Evolutionary conservation across 1,139 yeast species (phyloP).

Genomic region (Suhomyces bokatorum): DNA sequence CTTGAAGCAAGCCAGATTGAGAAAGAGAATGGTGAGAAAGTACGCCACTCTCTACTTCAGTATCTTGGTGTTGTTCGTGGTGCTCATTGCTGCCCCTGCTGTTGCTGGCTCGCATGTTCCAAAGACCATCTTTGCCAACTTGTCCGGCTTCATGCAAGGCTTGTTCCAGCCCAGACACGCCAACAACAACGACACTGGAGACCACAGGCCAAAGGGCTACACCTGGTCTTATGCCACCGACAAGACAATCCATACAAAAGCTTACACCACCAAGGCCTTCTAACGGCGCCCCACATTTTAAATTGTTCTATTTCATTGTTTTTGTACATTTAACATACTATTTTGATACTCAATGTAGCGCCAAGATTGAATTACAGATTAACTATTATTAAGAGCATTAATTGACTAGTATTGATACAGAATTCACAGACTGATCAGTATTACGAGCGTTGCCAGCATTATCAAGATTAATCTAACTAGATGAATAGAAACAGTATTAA

Average conservation of each 20-base stretch:
- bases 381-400: too few relatives aligned
- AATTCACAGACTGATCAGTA: too few relatives aligned
- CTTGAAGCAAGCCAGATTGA: slow-evolving; percentile 92
- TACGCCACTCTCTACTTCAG: slow-evolving; percentile 81
- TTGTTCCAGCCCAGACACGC: slow-evolving; percentile 86
- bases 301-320: slow-evolving; percentile 10
- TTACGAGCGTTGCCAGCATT: too few relatives aligned
- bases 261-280: slow-evolving; percentile 63
- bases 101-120: slow-evolving; percentile 53
- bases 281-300: slow-evolving; percentile 13
- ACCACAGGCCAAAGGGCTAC: slow-evolving; percentile 47
- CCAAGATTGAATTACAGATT: neutral
- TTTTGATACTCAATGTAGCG: slow-evolving; percentile 1
- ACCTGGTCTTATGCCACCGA: slow-evolving; percentile 55
- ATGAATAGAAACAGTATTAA: too few relatives aligned
- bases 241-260: slow-evolving; percentile 54
- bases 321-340: slow-evolving; percentile 11
- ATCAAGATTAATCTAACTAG: too few relatives aligned
- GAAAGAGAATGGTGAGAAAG: slow-evolving; percentile 98
- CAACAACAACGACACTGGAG: slow-evolving; percentile 81
- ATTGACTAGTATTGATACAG: too few relatives aligned
- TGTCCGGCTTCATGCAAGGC: slow-evolving; percentile 56
- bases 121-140: slow-evolving; percentile 28
- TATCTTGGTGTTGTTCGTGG: slow-evolving; percentile 68
- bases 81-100: slow-evolving; percentile 90